Conservation (phyloP, 169 alveolate species). For the Ichthyophthirius multifiliis region DNA sequence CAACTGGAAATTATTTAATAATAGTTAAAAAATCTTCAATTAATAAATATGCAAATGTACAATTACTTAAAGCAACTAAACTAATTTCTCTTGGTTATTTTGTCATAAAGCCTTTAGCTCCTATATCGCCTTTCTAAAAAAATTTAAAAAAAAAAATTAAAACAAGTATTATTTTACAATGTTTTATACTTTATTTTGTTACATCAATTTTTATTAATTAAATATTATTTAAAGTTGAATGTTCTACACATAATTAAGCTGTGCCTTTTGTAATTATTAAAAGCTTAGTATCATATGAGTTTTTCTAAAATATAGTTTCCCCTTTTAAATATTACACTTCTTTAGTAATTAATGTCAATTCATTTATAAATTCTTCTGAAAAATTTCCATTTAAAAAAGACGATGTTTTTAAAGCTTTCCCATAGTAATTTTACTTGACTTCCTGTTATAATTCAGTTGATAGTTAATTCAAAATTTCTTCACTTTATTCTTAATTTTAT, state of each 20-base stretch:
- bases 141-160: too few relatives aligned
- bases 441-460: not conserved
- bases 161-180: not conserved
- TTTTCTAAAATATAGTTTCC: not conserved
- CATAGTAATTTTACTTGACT: not conserved
- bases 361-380: not conserved
- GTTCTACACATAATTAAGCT: not conserved
- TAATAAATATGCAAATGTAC: not conserved
- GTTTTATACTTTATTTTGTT: not conserved
- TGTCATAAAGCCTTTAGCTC: not conserved
- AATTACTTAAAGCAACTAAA: not conserved
- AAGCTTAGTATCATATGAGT: not conserved
- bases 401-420: not conserved
- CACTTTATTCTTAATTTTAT: not conserved
- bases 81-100: not conserved
- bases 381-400: not conserved
- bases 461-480: not conserved
- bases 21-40: not conserved
- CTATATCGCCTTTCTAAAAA: not conserved
- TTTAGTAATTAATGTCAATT: not conserved
- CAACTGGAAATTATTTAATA: not conserved
- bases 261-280: not conserved
- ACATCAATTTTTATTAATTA: not conserved
- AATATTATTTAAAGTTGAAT: not conserved
- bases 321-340: not conserved